Conservation (phyloP, 2,329 filamentous ascomycete genomes). For the Fusarium armeniacum region DNA sequence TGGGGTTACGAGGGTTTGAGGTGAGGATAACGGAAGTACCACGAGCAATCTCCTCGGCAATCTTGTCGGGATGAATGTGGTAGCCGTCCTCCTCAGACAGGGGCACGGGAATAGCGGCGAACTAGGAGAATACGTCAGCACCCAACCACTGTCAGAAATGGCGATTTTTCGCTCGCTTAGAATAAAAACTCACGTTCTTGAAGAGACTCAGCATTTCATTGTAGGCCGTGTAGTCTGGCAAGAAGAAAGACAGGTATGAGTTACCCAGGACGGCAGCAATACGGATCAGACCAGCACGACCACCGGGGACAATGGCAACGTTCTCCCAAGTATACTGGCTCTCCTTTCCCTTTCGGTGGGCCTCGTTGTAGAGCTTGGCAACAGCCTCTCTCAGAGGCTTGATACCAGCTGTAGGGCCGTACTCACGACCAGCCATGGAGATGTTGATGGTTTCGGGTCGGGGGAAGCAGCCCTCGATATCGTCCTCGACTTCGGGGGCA, state of each 20-base stretch:
- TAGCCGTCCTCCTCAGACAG: conserved; percentile 88
- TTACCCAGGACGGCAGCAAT: conserved; percentile 96
- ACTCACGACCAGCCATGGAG: conserved; percentile 84
- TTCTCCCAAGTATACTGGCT: conserved; percentile 98
- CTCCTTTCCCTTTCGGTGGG: conserved; percentile 87
- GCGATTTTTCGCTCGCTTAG: background rate
- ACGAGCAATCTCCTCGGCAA: conserved; percentile 89
- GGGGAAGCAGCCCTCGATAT: conserved; percentile 89
- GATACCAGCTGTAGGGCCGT: conserved; percentile 94
- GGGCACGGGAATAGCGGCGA: conserved; percentile 88
- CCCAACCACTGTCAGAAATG: background rate
- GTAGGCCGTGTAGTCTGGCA: conserved; percentile 96
- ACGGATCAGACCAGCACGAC: conserved; percentile 90
- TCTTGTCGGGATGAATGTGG: conserved; percentile 93
- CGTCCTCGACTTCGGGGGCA: conserved; percentile 92
- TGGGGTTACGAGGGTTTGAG: conserved; percentile 95
- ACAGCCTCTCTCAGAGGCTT: conserved; percentile 90
- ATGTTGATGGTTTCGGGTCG: conserved; percentile 85
- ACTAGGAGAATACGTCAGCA: conserved; percentile 61
- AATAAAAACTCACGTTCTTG: conserved; percentile 71
- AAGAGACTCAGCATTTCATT: conserved; percentile 97
- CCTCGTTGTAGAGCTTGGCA: conserved; percentile 91
- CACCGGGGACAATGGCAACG: conserved; percentile 94
- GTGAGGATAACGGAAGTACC: conserved; percentile 91
- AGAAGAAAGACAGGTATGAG: conserved; percentile 92